phyloP scores from a whole-genome alignment of 148 eudicot species.

The Cornus florida region DNA sequence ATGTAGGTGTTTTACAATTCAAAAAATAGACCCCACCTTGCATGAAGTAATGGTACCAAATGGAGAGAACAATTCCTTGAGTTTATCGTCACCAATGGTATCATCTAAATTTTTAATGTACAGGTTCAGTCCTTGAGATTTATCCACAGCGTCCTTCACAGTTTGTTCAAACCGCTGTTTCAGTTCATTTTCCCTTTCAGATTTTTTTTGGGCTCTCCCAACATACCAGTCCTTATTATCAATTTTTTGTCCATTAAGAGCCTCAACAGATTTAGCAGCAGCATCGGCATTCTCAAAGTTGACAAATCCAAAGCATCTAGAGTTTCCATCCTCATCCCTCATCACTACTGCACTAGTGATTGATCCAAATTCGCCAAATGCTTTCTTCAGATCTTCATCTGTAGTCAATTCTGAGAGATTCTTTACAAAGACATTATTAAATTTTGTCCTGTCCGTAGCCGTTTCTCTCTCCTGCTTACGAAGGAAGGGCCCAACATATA shows the following conservation, averaged over 20 bases:
- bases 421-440: slow-evolving; percentile 83
- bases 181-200: slow-evolving; percentile 77
- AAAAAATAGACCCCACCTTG: slow-evolving; percentile 48
- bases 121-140: slow-evolving; percentile 70
- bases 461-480: slow-evolving; percentile 80
- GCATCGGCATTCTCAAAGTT: slow-evolving; percentile 85
- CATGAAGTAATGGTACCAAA: slow-evolving; percentile 78
- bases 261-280: slow-evolving; percentile 78
- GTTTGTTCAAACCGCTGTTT: slow-evolving; percentile 65
- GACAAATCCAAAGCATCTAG: slow-evolving; percentile 93
- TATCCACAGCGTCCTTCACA: slow-evolving; percentile 64
- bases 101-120: slow-evolving; percentile 89
- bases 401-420: slow-evolving; percentile 72
- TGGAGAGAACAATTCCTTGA: slow-evolving; percentile 72
- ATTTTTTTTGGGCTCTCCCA: slow-evolving; percentile 85
- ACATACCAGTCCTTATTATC: slow-evolving; percentile 93
- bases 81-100: slow-evolving; percentile 70
- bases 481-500: slow-evolving; percentile 78
- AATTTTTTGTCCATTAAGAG: slow-evolving; percentile 67
- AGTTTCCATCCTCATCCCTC: slow-evolving; percentile 80
- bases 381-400: slow-evolving; percentile 66
- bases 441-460: slow-evolving; percentile 54
- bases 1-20: not conserved
- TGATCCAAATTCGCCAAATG: slow-evolving; percentile 70
- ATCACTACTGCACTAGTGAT: slow-evolving; percentile 83